phyloP scores from a whole-genome alignment of 352 stramenopile species.

The Saprolegnia parasitica region DNA sequence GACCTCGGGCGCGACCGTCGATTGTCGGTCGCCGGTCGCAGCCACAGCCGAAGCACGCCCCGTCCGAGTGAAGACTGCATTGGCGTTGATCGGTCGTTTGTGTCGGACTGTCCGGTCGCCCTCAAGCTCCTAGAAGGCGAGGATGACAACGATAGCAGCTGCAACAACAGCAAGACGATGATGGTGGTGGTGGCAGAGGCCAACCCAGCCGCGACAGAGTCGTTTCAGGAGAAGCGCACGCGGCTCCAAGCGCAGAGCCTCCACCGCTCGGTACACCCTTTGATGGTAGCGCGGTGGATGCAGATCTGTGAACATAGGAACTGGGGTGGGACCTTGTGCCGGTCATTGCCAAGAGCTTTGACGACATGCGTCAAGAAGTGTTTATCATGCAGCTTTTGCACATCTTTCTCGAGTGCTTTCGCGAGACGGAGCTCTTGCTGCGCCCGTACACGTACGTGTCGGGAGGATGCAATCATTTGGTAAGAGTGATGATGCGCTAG shows the following conservation, averaged over 20 bases:
- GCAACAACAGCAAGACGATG: slow-evolving; percentile 30
- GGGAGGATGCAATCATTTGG: neutral
- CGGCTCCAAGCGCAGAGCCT: slow-evolving; percentile 73
- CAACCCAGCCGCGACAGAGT: slow-evolving; percentile 50
- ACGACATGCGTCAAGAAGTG: slow-evolving; percentile 96
- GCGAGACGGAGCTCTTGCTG: slow-evolving; percentile 89
- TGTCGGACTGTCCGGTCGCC: neutral
- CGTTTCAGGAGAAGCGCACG: slow-evolving; percentile 85
- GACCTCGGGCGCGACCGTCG: too few species aligned
- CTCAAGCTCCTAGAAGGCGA: slow-evolving; percentile 37
- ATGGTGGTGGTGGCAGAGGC: slow-evolving; percentile 29
- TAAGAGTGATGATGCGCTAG: slow-evolving; percentile 30
- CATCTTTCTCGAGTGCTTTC: slow-evolving; percentile 91
- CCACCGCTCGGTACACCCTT: slow-evolving; percentile 34
- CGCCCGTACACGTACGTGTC: slow-evolving; percentile 76
- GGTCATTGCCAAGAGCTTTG: slow-evolving; percentile 97
- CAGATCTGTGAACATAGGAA: slow-evolving; percentile 37
- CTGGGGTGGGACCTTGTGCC: slow-evolving; percentile 82
- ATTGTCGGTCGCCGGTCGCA: neutral
- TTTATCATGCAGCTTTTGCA: slow-evolving; percentile 95
- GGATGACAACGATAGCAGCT: too few species aligned
- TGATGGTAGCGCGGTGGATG: neutral
- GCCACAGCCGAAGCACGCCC: neutral
- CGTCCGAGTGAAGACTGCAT: neutral
- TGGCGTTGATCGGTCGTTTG: neutral